Percentiles rank a stretch among this genome's conserved stretches.
phyloP scores from a whole-genome alignment of 768 basidiomycete genomes.

The Agaricus bisporus region DNA sequence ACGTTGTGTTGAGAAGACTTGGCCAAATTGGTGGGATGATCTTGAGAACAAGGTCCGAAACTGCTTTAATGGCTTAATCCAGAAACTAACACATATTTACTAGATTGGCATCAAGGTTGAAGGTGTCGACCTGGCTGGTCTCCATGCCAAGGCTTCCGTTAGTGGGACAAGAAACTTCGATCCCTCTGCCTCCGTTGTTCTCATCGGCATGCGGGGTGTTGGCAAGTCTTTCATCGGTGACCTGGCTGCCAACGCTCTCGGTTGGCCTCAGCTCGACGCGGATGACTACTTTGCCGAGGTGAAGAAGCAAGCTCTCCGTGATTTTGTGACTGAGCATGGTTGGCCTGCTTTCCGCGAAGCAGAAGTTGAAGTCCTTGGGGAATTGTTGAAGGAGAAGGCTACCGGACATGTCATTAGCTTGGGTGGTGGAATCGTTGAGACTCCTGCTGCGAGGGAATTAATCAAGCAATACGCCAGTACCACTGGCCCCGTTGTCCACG shows the following conservation, averaged over 20 bases:
- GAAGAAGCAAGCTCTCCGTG: conserved; percentile 53
- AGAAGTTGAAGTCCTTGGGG: conserved; percentile 64
- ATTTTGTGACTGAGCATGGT: conserved; percentile 76
- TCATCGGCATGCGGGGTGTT: conserved; percentile 95
- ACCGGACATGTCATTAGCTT: conserved; percentile 76
- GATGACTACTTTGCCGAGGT: conserved; percentile 71
- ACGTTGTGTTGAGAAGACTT: conserved; percentile 98
- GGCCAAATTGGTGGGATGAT: conserved; percentile 99
- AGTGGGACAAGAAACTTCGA: conserved; percentile 29
- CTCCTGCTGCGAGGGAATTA: conserved; percentile 62
- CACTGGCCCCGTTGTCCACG: conserved; percentile 75
- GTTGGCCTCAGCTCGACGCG: conserved; percentile 75
- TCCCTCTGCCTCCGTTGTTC: conserved; percentile 54
- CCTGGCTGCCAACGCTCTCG: conserved; percentile 67
- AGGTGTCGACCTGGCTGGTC: conserved; percentile 67
- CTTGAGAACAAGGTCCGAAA: conserved; percentile 79
- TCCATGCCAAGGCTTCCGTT: conserved; percentile 33
- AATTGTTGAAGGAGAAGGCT: conserved; percentile 54
- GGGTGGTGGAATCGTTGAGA: conserved; percentile 94
- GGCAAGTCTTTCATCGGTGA: conserved; percentile 89
- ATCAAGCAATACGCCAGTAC: conserved; percentile 58
- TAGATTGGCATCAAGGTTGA: conserved; percentile 87
- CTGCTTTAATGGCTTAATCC: neutral
- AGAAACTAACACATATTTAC: neutral
- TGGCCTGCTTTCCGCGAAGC: conserved; percentile 88